A percentile compares a stretch with the other conserved stretches of the same genome.
phyloP scores from a whole-genome alignment of 176 grass and related monocot genomes.

The Chrysopogon serrulatus region DNA sequence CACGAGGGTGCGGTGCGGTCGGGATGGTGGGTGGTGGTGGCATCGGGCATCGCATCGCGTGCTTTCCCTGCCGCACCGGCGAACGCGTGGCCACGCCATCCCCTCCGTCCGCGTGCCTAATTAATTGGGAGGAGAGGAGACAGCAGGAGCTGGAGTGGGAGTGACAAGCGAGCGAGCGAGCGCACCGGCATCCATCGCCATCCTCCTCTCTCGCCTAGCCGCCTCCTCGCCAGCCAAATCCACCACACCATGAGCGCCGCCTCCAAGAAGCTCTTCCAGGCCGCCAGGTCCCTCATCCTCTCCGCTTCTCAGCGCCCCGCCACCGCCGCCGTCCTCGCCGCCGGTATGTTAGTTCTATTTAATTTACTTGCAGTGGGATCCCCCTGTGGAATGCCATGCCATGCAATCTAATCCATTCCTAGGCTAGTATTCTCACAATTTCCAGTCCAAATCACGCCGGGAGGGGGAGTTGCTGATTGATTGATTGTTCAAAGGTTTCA shows the following conservation, averaged over 20 bases:
- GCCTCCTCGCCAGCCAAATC: not conserved
- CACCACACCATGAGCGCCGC: not conserved
- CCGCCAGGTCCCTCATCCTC: slow-evolving; percentile 48
- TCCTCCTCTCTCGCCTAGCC: not conserved
- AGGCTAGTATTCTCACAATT: not conserved
- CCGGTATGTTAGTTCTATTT: no score
- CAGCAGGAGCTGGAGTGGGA: no score
- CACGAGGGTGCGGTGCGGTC: no score
- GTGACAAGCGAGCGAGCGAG: not conserved
- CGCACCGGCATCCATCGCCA: not conserved
- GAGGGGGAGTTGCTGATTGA: not conserved
- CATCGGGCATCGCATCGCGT: not conserved
- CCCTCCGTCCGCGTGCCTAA: not conserved
- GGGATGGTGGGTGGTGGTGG: no score
- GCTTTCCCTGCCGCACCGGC: not conserved
- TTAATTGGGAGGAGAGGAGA: not conserved
- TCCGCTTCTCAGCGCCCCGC: slow-evolving; percentile 34
- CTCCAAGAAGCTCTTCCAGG: slow-evolving; percentile 41
- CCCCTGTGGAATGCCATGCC: not conserved
- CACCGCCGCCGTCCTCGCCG: slow-evolving; percentile 29
- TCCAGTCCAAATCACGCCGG: not conserved
- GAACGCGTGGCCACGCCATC: not conserved
- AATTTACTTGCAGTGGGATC: no score
- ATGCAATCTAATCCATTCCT: not conserved
- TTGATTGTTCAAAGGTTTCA: not conserved